Conservation (phyloP, 352 stramenopile genomes). For the Phytophthora meadii region DNA sequence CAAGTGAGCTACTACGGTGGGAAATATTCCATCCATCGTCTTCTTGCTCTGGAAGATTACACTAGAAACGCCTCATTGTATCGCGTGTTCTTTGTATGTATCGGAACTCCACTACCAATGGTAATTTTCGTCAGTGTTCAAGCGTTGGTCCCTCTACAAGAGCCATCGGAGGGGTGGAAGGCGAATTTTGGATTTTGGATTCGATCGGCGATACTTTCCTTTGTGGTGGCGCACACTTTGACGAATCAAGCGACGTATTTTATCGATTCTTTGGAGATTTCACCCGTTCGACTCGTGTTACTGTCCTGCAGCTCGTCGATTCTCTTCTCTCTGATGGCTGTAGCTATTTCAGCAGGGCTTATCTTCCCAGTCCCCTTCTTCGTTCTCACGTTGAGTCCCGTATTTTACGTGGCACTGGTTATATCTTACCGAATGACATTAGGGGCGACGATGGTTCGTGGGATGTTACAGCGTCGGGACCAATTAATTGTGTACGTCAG, state of each 20-base stretch:
- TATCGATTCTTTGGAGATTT: conserved; percentile 19
- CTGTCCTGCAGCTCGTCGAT: conserved; percentile 5
- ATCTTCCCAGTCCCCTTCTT: conserved; percentile 22
- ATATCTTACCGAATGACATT: conserved; percentile 18
- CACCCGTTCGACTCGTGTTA: conserved; percentile 4
- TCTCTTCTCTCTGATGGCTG: conserved; percentile 4
- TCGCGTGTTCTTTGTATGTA: conserved; percentile 12
- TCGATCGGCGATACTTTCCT: conserved; percentile 6
- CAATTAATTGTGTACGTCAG: conserved; percentile 5
- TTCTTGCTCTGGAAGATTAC: conserved; percentile 13
- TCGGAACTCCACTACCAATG: conserved; percentile 14
- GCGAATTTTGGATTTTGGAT: conserved; percentile 21
- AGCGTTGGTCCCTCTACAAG: conserved; percentile 16
- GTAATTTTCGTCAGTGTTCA: conserved; percentile 4
- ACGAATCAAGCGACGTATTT: conserved; percentile 22
- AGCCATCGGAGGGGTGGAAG: conserved; percentile 8
- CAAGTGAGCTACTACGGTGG: conserved; percentile 17
- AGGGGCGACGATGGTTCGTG: not conserved
- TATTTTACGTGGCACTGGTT: conserved; percentile 2
- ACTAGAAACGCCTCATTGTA: conserved; percentile 3
- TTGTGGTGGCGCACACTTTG: conserved; percentile 5
- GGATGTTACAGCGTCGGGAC: conserved; percentile 12
- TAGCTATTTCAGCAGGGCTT: not conserved
- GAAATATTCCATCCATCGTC: conserved; percentile 9
- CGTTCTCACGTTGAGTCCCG: conserved; percentile 5